These are phyloP conservation scores for Delitschia confertaspora DNA, from an alignment of 495 filamentous ascomycete species.

Conservation along the genomic window DNA sequence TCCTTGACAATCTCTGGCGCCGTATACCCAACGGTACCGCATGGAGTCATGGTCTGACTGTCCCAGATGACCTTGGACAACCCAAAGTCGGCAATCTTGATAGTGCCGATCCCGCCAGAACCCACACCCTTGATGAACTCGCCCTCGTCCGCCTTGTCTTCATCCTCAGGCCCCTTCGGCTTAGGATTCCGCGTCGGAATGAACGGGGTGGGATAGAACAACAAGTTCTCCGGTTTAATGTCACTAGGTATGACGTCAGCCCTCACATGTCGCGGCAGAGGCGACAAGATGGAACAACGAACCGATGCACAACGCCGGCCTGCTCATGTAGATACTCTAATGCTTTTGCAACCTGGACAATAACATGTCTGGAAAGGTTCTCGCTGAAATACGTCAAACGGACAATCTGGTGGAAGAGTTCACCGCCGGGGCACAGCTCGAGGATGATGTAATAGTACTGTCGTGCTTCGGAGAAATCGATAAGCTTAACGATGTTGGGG, in stretches of 20 bases:
- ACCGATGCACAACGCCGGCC: constrained; percentile 94
- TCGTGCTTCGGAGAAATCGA: constrained; percentile 85
- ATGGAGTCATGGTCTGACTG: constrained; percentile 97
- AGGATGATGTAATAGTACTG: constrained; percentile 98
- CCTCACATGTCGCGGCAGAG: constrained; percentile 19
- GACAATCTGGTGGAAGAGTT: constrained; percentile 97
- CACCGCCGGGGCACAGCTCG: constrained; percentile 89
- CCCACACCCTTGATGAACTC: constrained; percentile 80
- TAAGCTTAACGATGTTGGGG: constrained; percentile 84
- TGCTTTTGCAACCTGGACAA: constrained; percentile 83
- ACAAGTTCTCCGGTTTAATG: constrained; percentile 95
- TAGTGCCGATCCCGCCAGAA: constrained; percentile 83
- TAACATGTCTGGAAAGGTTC: constrained; percentile 87
- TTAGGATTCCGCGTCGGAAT: constrained; percentile 72
- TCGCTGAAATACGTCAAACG: constrained; percentile 98
- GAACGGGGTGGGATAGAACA: constrained; percentile 81
- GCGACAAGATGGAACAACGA: constrained; percentile 33
- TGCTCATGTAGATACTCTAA: constrained; percentile 92
- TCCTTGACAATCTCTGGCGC: constrained; percentile 99
- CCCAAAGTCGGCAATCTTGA: constrained; percentile 98
- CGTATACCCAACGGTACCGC: constrained; percentile 95
- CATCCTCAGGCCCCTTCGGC: constrained; percentile 71
- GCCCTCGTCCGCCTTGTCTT: constrained; percentile 95
- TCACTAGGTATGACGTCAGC: constrained; percentile 53
- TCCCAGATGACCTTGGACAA: constrained; percentile 98